These are phyloP conservation scores for Cladosporium austrohemisphaericum DNA, from an alignment of 2,329 filamentous ascomycete species.

Conservation along the genomic window DNA sequence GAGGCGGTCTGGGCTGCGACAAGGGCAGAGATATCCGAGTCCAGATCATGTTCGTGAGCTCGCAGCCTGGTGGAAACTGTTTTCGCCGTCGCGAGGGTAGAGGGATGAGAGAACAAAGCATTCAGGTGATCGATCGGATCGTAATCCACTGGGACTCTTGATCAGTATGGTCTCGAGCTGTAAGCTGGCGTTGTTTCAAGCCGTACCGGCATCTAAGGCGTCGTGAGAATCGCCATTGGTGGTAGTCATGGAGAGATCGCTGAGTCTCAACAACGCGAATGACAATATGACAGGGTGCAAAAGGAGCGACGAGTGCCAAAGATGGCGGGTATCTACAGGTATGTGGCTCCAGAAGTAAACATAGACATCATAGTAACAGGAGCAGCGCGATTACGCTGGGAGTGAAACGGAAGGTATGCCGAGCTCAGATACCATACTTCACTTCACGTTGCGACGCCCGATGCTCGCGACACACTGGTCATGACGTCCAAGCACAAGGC, in stretches of 20 bases:
- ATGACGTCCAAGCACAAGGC: no score
- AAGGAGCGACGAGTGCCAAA: not conserved
- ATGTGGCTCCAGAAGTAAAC: not conserved
- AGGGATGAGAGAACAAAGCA: conserved; percentile 84
- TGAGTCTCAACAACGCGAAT: no score
- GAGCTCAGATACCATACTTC: no score
- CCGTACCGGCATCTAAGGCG: conserved; percentile 12
- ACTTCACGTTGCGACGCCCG: no score
- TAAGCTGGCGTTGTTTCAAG: not conserved
- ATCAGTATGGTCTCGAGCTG: not conserved
- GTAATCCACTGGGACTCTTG: conserved; percentile 62
- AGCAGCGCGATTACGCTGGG: no score
- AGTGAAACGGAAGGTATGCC: no score
- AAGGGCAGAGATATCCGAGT: conserved; percentile 69
- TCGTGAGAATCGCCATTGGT: conserved; percentile 12
- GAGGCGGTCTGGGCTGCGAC: conserved; percentile 75
- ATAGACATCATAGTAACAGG: no score
- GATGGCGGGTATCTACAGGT: not conserved
- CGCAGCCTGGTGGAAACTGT: conserved; percentile 71
- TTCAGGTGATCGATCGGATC: conserved; percentile 92
- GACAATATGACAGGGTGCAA: not conserved
- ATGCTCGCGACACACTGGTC: no score
- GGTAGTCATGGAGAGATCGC: conserved; percentile 8
- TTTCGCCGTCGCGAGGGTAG: conserved; percentile 72
- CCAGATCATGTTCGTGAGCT: conserved; percentile 75